Evolutionary conservation across 2,329 filamentous ascomycete species (phyloP).

Genomic region (Colletotrichum cordylinicola): DNA sequence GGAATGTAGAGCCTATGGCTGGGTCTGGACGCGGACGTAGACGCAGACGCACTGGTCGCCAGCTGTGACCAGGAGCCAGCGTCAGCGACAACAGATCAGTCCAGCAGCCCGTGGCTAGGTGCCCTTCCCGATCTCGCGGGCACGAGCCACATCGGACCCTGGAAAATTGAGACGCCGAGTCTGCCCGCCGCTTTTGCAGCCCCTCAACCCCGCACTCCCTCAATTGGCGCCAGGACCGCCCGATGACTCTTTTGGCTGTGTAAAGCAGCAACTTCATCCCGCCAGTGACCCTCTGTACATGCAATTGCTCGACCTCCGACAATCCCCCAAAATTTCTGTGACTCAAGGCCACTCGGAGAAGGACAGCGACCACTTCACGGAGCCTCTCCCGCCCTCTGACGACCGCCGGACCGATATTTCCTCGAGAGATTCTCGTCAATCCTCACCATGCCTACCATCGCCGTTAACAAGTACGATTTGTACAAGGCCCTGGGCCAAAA

Average conservation of each 20-base stretch:
- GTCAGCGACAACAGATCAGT: background rate
- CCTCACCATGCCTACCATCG: constrained; percentile 86
- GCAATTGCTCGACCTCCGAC: constrained; percentile 16
- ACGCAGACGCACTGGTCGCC: background rate
- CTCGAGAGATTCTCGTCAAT: constrained; percentile 12
- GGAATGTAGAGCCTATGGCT: background rate
- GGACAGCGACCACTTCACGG: constrained; percentile 8
- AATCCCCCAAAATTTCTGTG: constrained; percentile 44
- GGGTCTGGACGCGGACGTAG: background rate
- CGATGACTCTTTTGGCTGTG: background rate
- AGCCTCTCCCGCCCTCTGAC: constrained; percentile 13
- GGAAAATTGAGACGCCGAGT: constrained; percentile 22
- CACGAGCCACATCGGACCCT: constrained; percentile 18
- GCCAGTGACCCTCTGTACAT: constrained; percentile 5
- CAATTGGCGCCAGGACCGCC: background rate
- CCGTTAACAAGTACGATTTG: constrained; percentile 94
- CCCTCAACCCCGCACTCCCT: constrained; percentile 19
- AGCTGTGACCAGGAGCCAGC: background rate
- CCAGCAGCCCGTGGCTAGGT: background rate
- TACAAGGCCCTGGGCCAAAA: constrained; percentile 91
- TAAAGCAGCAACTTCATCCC: constrained; percentile 20
- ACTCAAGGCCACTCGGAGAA: constrained; percentile 34
- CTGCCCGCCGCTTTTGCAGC: constrained; percentile 14
- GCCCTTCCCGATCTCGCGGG: background rate
- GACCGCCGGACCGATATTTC: background rate